These are phyloP conservation scores for Trypanosoma cruzi DNA, from an alignment of 208 protist genomes.

Conservation along the genomic window DNA sequence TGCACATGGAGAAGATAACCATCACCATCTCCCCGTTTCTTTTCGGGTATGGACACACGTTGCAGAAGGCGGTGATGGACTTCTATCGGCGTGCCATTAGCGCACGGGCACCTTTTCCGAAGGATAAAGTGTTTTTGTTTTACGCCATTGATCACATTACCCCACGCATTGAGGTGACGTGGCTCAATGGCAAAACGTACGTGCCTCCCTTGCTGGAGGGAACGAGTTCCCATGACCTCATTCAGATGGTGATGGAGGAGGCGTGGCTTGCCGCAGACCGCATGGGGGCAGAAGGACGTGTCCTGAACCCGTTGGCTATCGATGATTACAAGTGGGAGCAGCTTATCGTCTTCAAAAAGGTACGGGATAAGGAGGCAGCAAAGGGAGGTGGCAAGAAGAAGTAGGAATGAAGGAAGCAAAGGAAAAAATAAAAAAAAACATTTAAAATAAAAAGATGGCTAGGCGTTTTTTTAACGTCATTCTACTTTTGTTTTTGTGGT, in stretches of 20 bases:
- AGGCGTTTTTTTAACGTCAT: neutral
- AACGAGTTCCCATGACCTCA: constrained; percentile 73
- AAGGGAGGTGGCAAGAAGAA: constrained; percentile 35
- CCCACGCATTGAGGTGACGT: constrained; percentile 90
- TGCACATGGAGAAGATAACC: constrained; percentile 91
- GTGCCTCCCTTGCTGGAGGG: constrained; percentile 86
- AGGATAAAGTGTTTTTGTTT: constrained; percentile 88
- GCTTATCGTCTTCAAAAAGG: constrained; percentile 89
- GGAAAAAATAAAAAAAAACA: constrained; percentile 6
- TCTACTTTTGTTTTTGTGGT: too few species aligned
- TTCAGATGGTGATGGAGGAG: constrained; percentile 94
- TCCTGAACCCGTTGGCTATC: constrained; percentile 85
- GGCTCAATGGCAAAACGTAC: constrained; percentile 87
- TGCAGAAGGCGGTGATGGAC: constrained; percentile 84
- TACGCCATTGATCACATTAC: constrained; percentile 88
- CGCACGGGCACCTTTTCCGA: constrained; percentile 75
- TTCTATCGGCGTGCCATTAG: constrained; percentile 90
- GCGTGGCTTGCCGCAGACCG: constrained; percentile 87
- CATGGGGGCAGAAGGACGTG: constrained; percentile 79
- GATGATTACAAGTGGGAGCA: constrained; percentile 94
- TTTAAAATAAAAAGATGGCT: neutral
- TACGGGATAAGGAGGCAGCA: constrained; percentile 67
- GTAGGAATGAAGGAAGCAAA: neutral
- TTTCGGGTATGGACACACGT: constrained; percentile 84
- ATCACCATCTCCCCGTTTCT: constrained; percentile 86